phyloP scores from a whole-genome alignment of 2,329 filamentous ascomycete species.

The Emergomyces pasteurianus region DNA sequence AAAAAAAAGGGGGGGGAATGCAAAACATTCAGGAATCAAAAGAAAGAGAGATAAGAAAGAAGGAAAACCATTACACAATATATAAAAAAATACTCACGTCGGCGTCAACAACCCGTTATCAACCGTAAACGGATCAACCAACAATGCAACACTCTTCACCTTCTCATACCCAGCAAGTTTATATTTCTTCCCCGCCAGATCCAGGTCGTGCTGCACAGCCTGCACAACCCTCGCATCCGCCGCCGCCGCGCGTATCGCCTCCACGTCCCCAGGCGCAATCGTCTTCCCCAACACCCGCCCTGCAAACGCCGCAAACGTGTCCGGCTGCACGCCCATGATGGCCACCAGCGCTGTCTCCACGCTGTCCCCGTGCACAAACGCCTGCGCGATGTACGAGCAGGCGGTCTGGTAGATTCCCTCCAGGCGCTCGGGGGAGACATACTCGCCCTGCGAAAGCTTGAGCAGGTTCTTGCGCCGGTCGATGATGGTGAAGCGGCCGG shows the following conservation, averaged over 20 bases:
- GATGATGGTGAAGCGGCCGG: slow-evolving; percentile 83
- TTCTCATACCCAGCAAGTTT: slow-evolving; percentile 90
- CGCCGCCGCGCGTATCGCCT: slow-evolving; percentile 54
- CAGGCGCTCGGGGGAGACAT: slow-evolving; percentile 92
- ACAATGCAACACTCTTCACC: slow-evolving; percentile 60
- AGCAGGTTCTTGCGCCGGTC: slow-evolving; percentile 99
- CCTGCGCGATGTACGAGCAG: slow-evolving; percentile 63
- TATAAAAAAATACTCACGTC: slow-evolving; percentile 27
- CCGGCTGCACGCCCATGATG: slow-evolving; percentile 79
- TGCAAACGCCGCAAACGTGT: slow-evolving; percentile 69
- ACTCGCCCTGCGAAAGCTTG: slow-evolving; percentile 95
- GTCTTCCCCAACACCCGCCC: slow-evolving; percentile 60
- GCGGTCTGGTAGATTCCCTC: slow-evolving; percentile 88
- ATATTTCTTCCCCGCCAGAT: slow-evolving; percentile 63
- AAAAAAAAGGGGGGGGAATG: not conserved
- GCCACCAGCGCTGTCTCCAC: slow-evolving; percentile 71
- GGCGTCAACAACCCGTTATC: slow-evolving; percentile 67
- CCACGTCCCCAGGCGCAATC: slow-evolving; percentile 52
- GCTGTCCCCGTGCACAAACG: slow-evolving; percentile 83
- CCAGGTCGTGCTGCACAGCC: slow-evolving; percentile 66
- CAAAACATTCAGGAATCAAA: too few species aligned
- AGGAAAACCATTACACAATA: too few species aligned
- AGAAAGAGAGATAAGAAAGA: too few species aligned
- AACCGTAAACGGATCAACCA: slow-evolving; percentile 80
- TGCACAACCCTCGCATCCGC: slow-evolving; percentile 58